These are phyloP conservation scores for Rhododendron molle DNA, from an alignment of 148 eudicot genomes.

Conservation along the genomic window DNA sequence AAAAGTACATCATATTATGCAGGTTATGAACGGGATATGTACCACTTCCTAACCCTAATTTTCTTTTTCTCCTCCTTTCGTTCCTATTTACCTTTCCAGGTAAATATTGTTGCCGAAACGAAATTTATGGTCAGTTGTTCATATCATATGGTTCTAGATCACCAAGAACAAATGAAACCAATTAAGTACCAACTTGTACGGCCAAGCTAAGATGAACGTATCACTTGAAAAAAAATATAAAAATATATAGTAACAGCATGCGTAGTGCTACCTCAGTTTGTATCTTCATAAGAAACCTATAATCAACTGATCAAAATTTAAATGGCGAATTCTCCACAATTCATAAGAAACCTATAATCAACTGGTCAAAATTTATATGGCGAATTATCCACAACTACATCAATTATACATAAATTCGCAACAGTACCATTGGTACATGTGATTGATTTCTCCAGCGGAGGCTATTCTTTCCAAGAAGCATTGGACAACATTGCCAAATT, in stretches of 20 bases:
- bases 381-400: background rate
- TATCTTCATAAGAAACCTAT: background rate
- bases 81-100: background rate
- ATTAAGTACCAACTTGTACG: background rate
- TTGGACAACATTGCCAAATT: background rate
- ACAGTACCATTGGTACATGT: background rate
- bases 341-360: background rate
- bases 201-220: background rate
- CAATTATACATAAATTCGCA: background rate
- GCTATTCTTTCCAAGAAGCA: background rate
- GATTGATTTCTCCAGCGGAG: background rate
- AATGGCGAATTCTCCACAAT: background rate
- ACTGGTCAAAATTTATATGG: background rate
- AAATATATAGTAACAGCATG: background rate
- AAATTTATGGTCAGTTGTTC: background rate
- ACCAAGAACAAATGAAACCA: background rate
- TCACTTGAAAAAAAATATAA: background rate
- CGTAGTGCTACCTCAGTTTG: background rate
- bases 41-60: background rate
- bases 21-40: background rate
- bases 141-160: background rate
- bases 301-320: background rate
- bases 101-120: background rate
- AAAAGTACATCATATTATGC: background rate
- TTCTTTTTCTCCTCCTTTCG: no score